phyloP scores from a whole-genome alignment of 805 yeast species.

The Henningerozyma blattae region DNA sequence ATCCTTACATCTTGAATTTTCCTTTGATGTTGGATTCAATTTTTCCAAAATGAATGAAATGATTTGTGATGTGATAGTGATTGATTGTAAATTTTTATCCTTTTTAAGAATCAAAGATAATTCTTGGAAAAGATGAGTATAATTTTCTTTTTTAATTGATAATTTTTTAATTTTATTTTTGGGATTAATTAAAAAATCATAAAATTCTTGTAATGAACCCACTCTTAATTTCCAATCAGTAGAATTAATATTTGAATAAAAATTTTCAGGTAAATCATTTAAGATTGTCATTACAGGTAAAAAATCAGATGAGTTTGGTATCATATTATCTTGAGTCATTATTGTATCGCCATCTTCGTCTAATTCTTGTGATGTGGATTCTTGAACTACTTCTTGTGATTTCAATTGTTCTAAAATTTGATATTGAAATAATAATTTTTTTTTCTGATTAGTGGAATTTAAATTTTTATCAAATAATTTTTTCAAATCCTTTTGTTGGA shows the following conservation, averaged over 20 bases:
- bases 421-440: slow-evolving; percentile 8
- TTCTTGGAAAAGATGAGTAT: slow-evolving; percentile 44
- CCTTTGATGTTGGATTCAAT: slow-evolving; percentile 25
- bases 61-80: slow-evolving; percentile 62
- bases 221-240: slow-evolving; percentile 87
- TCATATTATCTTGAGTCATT: slow-evolving; percentile 10
- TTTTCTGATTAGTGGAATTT: slow-evolving; percentile 19
- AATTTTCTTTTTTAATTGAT: slow-evolving; percentile 44
- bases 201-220: slow-evolving; percentile 60
- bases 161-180: slow-evolving; percentile 44
- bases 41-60: slow-evolving; percentile 54
- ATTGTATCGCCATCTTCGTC: slow-evolving; percentile 31
- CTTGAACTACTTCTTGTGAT: not conserved
- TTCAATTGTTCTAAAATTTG: slow-evolving; percentile 4
- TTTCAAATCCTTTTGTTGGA: slow-evolving; percentile 76
- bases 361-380: slow-evolving; percentile 2
- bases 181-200: slow-evolving; percentile 21
- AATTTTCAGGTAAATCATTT: slow-evolving; percentile 52
- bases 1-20: slow-evolving; percentile 27
- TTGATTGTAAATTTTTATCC: slow-evolving; percentile 86
- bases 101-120: slow-evolving; percentile 57
- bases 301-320: slow-evolving; percentile 30
- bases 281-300: slow-evolving; percentile 60
- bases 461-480: slow-evolving; percentile 35
- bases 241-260: slow-evolving; percentile 42